Conservation (phyloP, 2,329 filamentous ascomycete species). For the Chaetothyriales sp. region DNA sequence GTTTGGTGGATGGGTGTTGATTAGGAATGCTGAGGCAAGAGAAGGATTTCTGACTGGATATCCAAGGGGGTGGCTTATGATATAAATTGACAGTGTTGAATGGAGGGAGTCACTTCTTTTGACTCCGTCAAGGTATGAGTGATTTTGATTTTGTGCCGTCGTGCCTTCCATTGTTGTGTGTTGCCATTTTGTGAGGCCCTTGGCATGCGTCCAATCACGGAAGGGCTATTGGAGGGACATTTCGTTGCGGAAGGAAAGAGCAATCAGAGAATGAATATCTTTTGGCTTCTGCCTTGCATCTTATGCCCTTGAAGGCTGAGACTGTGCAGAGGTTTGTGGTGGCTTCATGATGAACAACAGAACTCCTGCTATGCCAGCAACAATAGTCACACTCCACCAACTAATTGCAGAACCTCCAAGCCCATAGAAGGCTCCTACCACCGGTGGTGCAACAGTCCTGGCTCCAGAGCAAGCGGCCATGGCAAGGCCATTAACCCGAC, state of each 20-base stretch:
- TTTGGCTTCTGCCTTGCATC: background rate
- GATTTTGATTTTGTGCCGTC: no score
- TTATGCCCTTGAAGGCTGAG: background rate
- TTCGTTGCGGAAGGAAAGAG: background rate
- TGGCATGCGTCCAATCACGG: background rate
- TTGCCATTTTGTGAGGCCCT: background rate
- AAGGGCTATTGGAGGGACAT: background rate
- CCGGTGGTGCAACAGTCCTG: slow-evolving; percentile 50
- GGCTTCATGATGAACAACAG: slow-evolving; percentile 42
- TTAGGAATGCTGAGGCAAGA: background rate
- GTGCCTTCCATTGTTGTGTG: background rate
- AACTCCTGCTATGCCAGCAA: slow-evolving; percentile 41
- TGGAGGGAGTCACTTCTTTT: background rate
- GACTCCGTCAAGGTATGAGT: background rate
- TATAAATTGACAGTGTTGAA: background rate
- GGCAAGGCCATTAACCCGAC: slow-evolving; percentile 50
- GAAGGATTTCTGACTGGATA: background rate
- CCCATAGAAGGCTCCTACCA: slow-evolving; percentile 48
- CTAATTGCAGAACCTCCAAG: slow-evolving; percentile 44
- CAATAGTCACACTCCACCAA: slow-evolving; percentile 47
- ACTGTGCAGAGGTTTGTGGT: background rate
- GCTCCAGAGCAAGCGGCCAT: slow-evolving; percentile 51
- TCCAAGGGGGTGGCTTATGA: background rate
- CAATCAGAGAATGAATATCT: background rate
- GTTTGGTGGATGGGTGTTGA: background rate